phyloP scores from a whole-genome alignment of 345 rosid genomes.

The Melastoma malabathricum region DNA sequence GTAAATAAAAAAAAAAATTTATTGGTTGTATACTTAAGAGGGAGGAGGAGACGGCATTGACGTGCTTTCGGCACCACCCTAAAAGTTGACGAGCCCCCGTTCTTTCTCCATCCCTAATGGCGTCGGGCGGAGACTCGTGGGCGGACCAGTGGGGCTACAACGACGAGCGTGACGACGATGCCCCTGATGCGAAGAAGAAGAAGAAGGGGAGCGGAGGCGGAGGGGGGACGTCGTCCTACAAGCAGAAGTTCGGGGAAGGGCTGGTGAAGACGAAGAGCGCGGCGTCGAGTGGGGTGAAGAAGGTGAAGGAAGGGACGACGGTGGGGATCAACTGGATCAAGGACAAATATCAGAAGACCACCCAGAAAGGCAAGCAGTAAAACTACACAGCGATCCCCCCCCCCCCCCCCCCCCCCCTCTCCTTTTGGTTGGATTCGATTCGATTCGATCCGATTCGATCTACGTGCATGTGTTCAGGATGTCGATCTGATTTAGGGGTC shows the following conservation, averaged over 20 bases:
- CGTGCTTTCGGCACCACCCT: too few species aligned
- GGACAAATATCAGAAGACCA: slow-evolving; percentile 32
- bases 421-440: too few species aligned
- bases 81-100: too few species aligned
- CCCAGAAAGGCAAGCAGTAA: slow-evolving; percentile 8
- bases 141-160: slow-evolving; percentile 10
- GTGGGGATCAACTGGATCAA: slow-evolving; percentile 52
- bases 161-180: not conserved
- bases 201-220: not conserved
- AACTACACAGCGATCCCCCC: too few species aligned
- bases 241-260: slow-evolving; percentile 34
- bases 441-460: too few species aligned
- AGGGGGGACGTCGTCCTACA: slow-evolving; percentile 2
- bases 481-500: too few species aligned
- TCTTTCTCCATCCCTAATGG: not conserved
- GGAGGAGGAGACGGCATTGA: too few species aligned
- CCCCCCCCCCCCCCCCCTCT: too few species aligned
- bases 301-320: slow-evolving; percentile 42
- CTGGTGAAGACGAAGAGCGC: slow-evolving; percentile 44
- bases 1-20: too few species aligned
- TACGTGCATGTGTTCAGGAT: too few species aligned
- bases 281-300: slow-evolving; percentile 45
- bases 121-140: slow-evolving; percentile 5
- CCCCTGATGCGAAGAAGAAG: not conserved
- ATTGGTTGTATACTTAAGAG: too few species aligned